Base-by-base conservation (phyloP, 1,139 yeast genomes). In the Taphrina populina region DNA sequence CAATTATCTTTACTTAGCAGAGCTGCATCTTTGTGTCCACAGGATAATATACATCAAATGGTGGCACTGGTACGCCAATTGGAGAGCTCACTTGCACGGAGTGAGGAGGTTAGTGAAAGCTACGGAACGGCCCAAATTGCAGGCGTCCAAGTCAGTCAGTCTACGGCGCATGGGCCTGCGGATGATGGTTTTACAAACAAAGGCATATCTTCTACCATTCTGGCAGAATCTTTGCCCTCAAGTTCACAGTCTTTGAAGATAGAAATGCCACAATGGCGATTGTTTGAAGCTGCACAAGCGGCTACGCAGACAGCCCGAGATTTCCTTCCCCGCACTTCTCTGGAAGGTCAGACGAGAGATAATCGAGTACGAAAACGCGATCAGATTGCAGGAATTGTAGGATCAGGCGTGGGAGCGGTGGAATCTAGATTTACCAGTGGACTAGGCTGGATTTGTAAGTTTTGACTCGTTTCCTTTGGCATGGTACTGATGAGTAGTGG, bases 241-340 rank as follows among this genome's bases (percentile, higher is more conserved):
- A n/a, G n/a, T n/a, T n/a, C 32, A 15, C 45, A 39, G 23, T 24
- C 30, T 4, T 15, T 39, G 13, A 39, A 27, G 19, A 49, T 49
- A 15, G 54, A 49, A 8, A 49, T 49, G 54, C 54, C 54, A 4
- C 36, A 39, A 21, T 49, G 46, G 39, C 40, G 47, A 8, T 13
- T 49, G n/a, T 39, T 49, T 11, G 46, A 49, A 20, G 54, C 54
- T n/a, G 54, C 54, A 2, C 54, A 49, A 20, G 54, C 54, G 11
- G 54, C 54, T 6, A 37, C 46, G 8, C 29, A 20, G 37, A 26
- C 47, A 4, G 47, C 47, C 6, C 35, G 37, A 10, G 27, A 43
- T 2, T 43, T 30, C 21, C 37, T 43, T 17, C 47, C 47, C 15
- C 24, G 19, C 24, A 15, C 20, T 4, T 8, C 44, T n/a, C 39